Conservation (phyloP, 768 basidiomycete genomes). For the Boletus barrowsii region DNA sequence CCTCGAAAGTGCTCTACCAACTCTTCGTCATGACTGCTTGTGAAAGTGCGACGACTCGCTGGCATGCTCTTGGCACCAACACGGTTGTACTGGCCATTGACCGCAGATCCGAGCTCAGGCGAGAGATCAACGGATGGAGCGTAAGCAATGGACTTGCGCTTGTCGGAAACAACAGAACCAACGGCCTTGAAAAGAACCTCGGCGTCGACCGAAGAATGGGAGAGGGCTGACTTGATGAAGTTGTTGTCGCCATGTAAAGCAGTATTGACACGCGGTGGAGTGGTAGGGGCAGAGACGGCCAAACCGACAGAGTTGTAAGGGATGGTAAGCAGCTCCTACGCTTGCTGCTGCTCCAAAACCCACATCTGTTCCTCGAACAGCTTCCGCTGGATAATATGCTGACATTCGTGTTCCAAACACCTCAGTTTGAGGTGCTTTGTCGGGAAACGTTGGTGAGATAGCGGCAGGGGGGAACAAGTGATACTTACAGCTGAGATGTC, state of each 20-base stretch:
- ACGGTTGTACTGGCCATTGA: conserved; percentile 59
- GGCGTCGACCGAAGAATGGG: conserved; percentile 53
- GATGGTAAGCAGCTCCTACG: conserved; percentile 75
- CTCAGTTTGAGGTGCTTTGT: no score
- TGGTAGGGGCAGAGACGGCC: conserved; percentile 86
- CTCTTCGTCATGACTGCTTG: conserved; percentile 84
- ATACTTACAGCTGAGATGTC: conserved; percentile 78
- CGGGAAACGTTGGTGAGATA: no score
- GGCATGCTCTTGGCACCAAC: conserved; percentile 91
- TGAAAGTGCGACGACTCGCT: conserved; percentile 84
- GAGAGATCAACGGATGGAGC: conserved; percentile 75
- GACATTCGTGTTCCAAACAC: no score
- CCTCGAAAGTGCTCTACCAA: conserved; percentile 73
- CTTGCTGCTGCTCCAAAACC: conserved; percentile 86
- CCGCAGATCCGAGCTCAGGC: conserved; percentile 53
- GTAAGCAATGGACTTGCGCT: conserved; percentile 85
- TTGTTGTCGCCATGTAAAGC: conserved; percentile 56
- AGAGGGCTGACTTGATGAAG: conserved; percentile 40
- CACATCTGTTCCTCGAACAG: conserved; percentile 98
- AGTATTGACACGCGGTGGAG: conserved; percentile 77
- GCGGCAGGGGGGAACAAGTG: conserved; percentile 46
- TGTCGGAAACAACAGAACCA: conserved; percentile 64
- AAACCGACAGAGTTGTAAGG: conserved; percentile 68
- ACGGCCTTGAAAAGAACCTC: conserved; percentile 68
- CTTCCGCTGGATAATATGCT: conserved; percentile 80